Base-by-base conservation (phyloP, 495 filamentous ascomycete species). In the Aeminium ludgeri region DNA sequence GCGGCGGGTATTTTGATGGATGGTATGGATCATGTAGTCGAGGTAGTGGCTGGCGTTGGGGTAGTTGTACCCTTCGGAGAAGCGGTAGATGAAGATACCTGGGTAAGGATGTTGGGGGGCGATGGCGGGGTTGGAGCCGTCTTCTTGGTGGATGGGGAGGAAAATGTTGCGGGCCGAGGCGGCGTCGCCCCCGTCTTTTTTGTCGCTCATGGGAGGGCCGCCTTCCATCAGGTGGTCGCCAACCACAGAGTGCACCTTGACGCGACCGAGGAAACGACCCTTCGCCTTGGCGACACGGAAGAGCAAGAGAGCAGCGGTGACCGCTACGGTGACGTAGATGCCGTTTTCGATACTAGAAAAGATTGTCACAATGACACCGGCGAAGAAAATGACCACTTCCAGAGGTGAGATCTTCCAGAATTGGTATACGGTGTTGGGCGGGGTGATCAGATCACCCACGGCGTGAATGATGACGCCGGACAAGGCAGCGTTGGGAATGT, bases 391-490 rank as follows among this genome's bases (percentile, higher is more conserved):
- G 20, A 86, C 38, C 1, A 85, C 81, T 54, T 97, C 89, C 1
- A 96, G 53, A 0, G 91, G 89, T 5, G 82, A 86, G 10, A 94
- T 79, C 7, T 76, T 66, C 89, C 91, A 97, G 65, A 97, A 97
- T 55, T 89, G 81, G 60, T 95, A 96, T 6, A 96, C 68, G 1
- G 80, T 85, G 55, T 93, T 87, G 6, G 91, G 89, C 1, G 87
- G 74, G 0, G 91, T 95, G 60, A 97, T 87, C 36, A 97, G 59
- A 52, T 97, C 89, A 43, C 84, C 83, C 17, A 97, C 89, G 16
- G 91, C 89, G 55, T 97, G 89, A 55, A 97, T 96, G 49, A 97
- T 97, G 55, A 97, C 85, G 35, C 76, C 89, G 6, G 91, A 69
- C n/a, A 97, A 73, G 5, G 74, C 68, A 2, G 89, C 76, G 44